Evolutionary conservation across 202 grass and related monocot species (phyloP), one percentile per base, ranked within the genome.

Genomic region (Hordeum pubiflorum): DNA sequence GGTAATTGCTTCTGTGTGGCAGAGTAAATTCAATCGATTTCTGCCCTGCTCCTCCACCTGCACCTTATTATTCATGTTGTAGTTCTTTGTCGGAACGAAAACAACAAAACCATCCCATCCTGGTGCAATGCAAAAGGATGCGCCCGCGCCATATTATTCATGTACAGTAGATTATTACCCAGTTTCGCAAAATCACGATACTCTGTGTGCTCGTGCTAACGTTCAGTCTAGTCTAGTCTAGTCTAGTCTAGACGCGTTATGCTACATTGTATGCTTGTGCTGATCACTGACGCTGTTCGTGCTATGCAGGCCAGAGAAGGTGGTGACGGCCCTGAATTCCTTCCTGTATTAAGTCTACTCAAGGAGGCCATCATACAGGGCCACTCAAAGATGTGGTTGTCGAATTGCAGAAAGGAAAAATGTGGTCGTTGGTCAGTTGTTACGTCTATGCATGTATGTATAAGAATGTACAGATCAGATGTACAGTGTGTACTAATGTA

Each of bases 271-370:
- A 48, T 48, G 44, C 18, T 85, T 64, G 23, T 20, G 13, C 12
- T 82, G 36, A 75, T 34, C 73, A 22, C 76, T 75, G 10, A 68
- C 79, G 11, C n/a, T 31, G 83, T 43, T 74, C 0, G 17, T n/a
- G 50, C 6, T 3, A 54, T 56, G 37, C 69, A 97, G 93, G 91
- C 93, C 91, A 40, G 93, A 97, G 91, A 97, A 97, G 85, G 84
- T 89, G 17, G 84, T 93, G 54, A 67, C 81, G 79, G 86, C 89
- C 20, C 68, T 97, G 76, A 64, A 62, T 77, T 79, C 0, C 37
- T 93, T 93, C 72, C 36, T 97, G 29, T 58, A 20, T 23, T 58
- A 23, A 23, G 20, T 54, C 50, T n/a, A 2, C 20, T 17, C 7
- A 23, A 7, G 9, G 20, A 11, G 22, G 21, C 10, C 57, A 12